Conservation (phyloP, 768 basidiomycete genomes). For the Boletellus emodensis region DNA sequence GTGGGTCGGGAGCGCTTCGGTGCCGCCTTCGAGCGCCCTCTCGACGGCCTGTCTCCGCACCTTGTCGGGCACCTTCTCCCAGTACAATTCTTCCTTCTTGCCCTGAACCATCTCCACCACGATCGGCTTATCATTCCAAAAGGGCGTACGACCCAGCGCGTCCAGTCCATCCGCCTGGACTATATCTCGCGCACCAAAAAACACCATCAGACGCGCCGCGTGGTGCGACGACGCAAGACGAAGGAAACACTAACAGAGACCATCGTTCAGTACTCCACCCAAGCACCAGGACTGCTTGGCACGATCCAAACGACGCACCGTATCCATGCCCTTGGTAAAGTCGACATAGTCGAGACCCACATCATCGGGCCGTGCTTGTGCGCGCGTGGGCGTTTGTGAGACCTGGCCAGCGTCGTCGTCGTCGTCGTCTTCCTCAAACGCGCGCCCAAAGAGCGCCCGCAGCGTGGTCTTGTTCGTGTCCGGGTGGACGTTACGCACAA, state of each 20-base stretch:
- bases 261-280: neutral
- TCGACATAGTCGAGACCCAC: constrained; percentile 72
- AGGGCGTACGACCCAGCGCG: constrained; percentile 36
- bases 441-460: constrained; percentile 49
- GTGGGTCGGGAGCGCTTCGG: neutral
- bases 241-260: constrained; percentile 60
- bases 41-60: constrained; percentile 58
- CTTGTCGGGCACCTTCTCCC: constrained; percentile 77
- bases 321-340: constrained; percentile 72
- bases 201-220: constrained; percentile 40
- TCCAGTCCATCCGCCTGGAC: constrained; percentile 55
- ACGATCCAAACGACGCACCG: constrained; percentile 38
- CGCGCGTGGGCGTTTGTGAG: neutral
- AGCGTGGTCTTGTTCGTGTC: constrained; percentile 82
- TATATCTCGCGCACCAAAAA: constrained; percentile 38
- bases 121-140: constrained; percentile 30
- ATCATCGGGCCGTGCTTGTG: neutral
- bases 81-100: constrained; percentile 66
- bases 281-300: neutral
- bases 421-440: constrained; percentile 27
- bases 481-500: constrained; percentile 64
- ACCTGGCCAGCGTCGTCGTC: no score
- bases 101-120: constrained; percentile 56
- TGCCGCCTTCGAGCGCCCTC: constrained; percentile 29
- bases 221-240: constrained; percentile 56